Conservation (phyloP, 768 basidiomycete species). For the Hygrocybe punicea region DNA sequence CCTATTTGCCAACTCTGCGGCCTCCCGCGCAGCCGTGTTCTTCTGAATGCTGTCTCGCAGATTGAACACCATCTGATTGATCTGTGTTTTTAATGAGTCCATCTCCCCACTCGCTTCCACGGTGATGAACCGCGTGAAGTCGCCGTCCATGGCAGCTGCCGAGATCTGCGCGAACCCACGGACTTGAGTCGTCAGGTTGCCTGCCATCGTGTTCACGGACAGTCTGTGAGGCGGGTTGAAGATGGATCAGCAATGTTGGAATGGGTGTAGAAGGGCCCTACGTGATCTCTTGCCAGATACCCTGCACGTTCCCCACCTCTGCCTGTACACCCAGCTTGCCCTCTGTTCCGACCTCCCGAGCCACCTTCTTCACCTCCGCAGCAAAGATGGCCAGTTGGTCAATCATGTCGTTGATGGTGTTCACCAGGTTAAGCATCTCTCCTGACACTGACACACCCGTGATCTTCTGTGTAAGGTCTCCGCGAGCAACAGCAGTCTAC, state of each 20-base stretch:
- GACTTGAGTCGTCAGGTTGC: slow-evolving; percentile 95
- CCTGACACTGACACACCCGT: slow-evolving; percentile 88
- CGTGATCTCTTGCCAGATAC: slow-evolving; percentile 99
- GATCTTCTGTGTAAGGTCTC: slow-evolving; percentile 92
- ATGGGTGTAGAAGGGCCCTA: slow-evolving; percentile 38
- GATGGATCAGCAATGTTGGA: not conserved
- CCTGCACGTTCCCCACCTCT: slow-evolving; percentile 93
- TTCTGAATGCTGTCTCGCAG: slow-evolving; percentile 96
- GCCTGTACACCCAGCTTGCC: slow-evolving; percentile 99
- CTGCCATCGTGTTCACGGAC: slow-evolving; percentile 97
- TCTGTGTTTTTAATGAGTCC: slow-evolving; percentile 98
- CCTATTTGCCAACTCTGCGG: slow-evolving; percentile 96
- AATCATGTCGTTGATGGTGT: slow-evolving; percentile 91
- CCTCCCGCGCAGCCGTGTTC: slow-evolving; percentile 96
- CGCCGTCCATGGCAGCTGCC: slow-evolving; percentile 97
- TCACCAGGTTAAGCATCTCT: slow-evolving; percentile 93
- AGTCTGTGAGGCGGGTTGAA: slow-evolving; percentile 46
- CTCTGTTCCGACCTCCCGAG: slow-evolving; percentile 95
- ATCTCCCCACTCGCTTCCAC: slow-evolving; percentile 98
- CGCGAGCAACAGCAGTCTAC: slow-evolving; percentile 83
- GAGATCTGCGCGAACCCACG: slow-evolving; percentile 98
- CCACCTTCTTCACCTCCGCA: slow-evolving; percentile 84
- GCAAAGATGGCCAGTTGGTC: slow-evolving; percentile 57
- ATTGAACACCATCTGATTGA: slow-evolving; percentile 99
- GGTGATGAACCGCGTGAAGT: slow-evolving; percentile 98